Base-by-base conservation (phyloP, 2,329 filamentous ascomycete species). In the Talaromyces verruculosus region DNA sequence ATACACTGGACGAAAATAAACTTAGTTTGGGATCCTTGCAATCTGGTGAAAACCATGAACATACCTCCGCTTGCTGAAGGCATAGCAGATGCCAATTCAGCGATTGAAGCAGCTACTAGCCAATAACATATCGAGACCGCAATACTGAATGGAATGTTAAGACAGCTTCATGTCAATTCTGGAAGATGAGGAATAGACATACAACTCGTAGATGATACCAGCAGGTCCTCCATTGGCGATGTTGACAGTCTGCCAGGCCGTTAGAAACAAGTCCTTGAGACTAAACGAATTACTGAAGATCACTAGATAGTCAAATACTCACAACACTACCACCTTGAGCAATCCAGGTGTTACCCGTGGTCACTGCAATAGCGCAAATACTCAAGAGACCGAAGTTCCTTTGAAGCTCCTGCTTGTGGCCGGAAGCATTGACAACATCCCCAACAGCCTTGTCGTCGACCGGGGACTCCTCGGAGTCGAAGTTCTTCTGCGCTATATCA, bases 261-360 rank as follows among this genome's bases (percentile, higher is more conserved):
- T 53, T 68, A 51, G 22, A 57, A 63, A 68, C n/a, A 55, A 37
- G 17, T 67, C 58, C 19, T 13, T 35, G 37, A 35, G 5, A 19
- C 17, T 4, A 55, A 30, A 28, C 33, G 19, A n/a, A 60, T 60
- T 60, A 2, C 25, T n/a, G 17, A 30, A 30, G 39, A 39, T 39
- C 22, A 25, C 5, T 5, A 25, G 45, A 53, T 5, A n/a, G 13
- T 13, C 19, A 15, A 45, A 5, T 82, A 57, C 87, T 79, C 4
- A 83, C 83, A 45, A 89, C 82, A 63, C 86, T 87, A 13, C 87
- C 87, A 63, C 86, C 87, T 66, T 89, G 77, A 5, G 87, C 85
- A 63, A 87, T 83, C 87, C 87, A 90, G 19, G 87, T 87, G 71
- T 88, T 89, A 74, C 88, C 87, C 28, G 88, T 85, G 1, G 86